phyloP scores from a whole-genome alignment of 2,329 filamentous ascomycete genomes.

The Fusarium sp. region DNA sequence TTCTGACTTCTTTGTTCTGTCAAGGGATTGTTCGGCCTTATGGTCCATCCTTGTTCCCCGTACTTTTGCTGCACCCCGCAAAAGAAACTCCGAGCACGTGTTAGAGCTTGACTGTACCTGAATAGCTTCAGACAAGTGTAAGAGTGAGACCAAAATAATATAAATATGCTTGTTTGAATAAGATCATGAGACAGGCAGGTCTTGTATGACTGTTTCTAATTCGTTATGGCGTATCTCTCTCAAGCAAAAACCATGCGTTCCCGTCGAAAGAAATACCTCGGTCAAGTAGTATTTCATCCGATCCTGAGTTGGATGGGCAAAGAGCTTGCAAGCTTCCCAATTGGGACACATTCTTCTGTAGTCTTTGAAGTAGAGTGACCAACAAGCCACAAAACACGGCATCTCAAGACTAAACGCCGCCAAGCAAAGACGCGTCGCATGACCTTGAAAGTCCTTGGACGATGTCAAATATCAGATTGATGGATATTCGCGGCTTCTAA shows the following conservation, averaged over 20 bases:
- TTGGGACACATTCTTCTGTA: constrained; percentile 10
- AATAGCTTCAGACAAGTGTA: background rate
- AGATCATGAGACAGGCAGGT: too few relatives aligned
- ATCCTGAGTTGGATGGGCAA: background rate
- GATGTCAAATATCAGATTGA: background rate
- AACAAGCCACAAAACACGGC: constrained; percentile 20
- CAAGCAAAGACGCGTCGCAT: constrained; percentile 20
- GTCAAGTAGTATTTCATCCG: constrained; percentile 1
- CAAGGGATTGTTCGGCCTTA: constrained; percentile 2
- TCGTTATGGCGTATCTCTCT: too few relatives aligned
- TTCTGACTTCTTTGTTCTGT: constrained; percentile 6
- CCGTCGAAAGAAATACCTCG: background rate
- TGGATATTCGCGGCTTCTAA: background rate
- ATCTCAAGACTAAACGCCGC: background rate
- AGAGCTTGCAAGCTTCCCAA: constrained; percentile 2
- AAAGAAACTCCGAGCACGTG: constrained; percentile 14
- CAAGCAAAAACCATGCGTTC: too few relatives aligned
- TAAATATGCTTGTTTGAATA: too few relatives aligned
- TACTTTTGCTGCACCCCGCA: constrained; percentile 31
- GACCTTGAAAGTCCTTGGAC: background rate
- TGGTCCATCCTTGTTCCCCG: constrained; percentile 18
- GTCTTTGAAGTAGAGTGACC: constrained; percentile 13
- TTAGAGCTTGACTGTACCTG: constrained; percentile 4
- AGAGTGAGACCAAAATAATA: background rate
- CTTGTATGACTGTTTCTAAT: background rate